Conservation (phyloP, 164 flowering plant genomes). For the Vitis rupestris region DNA sequence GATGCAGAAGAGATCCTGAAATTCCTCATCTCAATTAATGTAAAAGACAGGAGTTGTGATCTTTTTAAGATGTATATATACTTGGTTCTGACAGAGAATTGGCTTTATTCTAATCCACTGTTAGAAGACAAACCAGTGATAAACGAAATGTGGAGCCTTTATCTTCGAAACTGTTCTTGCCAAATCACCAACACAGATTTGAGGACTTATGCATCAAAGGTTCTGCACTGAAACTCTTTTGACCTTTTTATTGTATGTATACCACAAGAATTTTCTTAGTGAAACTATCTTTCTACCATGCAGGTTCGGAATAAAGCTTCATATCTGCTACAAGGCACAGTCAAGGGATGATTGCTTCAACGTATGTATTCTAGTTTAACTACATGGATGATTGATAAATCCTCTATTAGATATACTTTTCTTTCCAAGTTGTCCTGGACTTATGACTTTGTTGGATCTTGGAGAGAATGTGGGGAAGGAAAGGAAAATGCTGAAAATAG, state of each 20-base stretch:
- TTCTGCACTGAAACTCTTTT: conserved; percentile 21
- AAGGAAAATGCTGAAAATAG: too few species aligned
- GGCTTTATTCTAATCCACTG: conserved; percentile 50
- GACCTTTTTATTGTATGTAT: background rate
- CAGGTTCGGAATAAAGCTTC: conserved; percentile 89
- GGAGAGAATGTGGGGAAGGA: too few species aligned
- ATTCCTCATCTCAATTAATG: conserved; percentile 45
- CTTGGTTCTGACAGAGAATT: conserved; percentile 66
- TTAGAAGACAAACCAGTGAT: conserved; percentile 40
- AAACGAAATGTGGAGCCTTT: conserved; percentile 55
- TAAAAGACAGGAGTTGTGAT: conserved; percentile 67
- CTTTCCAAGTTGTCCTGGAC: too few species aligned
- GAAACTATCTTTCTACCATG: conserved; percentile 4
- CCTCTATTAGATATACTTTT: background rate
- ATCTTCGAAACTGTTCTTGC: conserved; percentile 72
- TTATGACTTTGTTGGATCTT: too few species aligned
- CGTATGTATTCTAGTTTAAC: background rate
- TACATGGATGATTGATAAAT: background rate
- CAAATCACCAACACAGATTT: conserved; percentile 70
- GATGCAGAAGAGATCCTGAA: conserved; percentile 53
- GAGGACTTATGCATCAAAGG: conserved; percentile 79
- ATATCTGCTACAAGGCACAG: conserved; percentile 59
- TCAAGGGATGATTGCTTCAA: conserved; percentile 16
- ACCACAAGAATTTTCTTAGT: background rate
- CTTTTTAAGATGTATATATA: conserved; percentile 57